phyloP scores from a whole-genome alignment of 495 filamentous ascomycete genomes.

The Diplogelasinospora grovesii region DNA sequence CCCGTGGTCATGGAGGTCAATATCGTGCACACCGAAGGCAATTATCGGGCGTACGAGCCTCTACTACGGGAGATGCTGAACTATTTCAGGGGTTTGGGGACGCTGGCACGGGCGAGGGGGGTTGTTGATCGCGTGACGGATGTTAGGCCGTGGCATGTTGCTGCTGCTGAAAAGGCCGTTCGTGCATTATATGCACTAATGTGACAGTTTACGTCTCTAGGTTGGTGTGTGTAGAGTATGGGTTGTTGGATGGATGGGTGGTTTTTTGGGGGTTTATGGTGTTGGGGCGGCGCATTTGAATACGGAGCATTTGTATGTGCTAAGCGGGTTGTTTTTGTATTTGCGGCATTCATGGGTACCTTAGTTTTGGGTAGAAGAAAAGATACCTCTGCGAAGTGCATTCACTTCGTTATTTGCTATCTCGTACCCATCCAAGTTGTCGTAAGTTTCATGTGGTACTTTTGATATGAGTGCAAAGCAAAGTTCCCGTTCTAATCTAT shows the following conservation, averaged over 20 bases:
- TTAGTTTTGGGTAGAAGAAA: too few relatives aligned
- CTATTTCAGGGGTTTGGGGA: constrained; percentile 70
- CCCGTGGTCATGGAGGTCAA: constrained; percentile 60
- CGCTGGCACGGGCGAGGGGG: constrained; percentile 64
- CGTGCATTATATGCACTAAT: constrained; percentile 51
- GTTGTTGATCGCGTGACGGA: constrained; percentile 55
- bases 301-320: too few relatives aligned
- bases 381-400: too few relatives aligned
- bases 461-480: too few relatives aligned
- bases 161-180: constrained; percentile 63
- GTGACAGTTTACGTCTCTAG: constrained; percentile 33
- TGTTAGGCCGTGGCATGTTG: constrained; percentile 79
- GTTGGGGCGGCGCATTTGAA: too few relatives aligned
- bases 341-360: too few relatives aligned
- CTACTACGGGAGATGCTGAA: constrained; percentile 64
- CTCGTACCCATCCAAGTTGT: too few relatives aligned
- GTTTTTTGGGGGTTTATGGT: too few relatives aligned
- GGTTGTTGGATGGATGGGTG: neutral
- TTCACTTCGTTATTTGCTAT: too few relatives aligned
- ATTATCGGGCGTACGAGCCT: constrained; percentile 46
- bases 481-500: too few relatives aligned
- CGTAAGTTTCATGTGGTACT: too few relatives aligned
- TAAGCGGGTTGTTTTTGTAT: too few relatives aligned
- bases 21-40: constrained; percentile 51
- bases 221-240: neutral